Evolutionary conservation across 2,329 filamentous ascomycete species (phyloP).

Genomic region (Elsinoe arachidis): DNA sequence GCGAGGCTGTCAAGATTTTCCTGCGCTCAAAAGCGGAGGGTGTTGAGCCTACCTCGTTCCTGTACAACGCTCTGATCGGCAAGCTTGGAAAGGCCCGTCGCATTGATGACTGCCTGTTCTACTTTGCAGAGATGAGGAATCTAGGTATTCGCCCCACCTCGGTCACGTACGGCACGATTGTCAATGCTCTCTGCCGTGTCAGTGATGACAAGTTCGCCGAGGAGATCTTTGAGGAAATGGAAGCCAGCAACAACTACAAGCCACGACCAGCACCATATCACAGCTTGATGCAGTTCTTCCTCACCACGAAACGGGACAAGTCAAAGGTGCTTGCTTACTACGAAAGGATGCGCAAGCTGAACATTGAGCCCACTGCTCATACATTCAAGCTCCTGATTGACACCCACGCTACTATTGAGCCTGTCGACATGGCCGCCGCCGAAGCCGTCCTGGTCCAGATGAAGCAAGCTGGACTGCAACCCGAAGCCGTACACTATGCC

Average conservation of each 20-base stretch:
- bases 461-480: constrained; percentile 60
- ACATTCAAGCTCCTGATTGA: constrained; percentile 97
- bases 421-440: constrained; percentile 78
- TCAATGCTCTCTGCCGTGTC: constrained; percentile 93
- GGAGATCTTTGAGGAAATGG: constrained; percentile 98
- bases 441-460: constrained; percentile 76
- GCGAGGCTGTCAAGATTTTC: constrained; percentile 96
- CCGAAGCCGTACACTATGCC: constrained; percentile 91
- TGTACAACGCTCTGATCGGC: constrained; percentile 96
- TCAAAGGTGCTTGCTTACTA: constrained; percentile 90
- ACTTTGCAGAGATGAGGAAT: constrained; percentile 94
- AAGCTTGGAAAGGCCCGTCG: constrained; percentile 96
- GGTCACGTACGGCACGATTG: constrained; percentile 95
- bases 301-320: constrained; percentile 94
- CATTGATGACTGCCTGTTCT: constrained; percentile 95
- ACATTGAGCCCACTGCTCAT: constrained; percentile 85
- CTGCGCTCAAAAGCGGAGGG: constrained; percentile 86
- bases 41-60: constrained; percentile 89
- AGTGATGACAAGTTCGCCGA: constrained; percentile 97
- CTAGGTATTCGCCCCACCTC: constrained; percentile 91
- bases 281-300: constrained; percentile 98
- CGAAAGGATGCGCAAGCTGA: constrained; percentile 80
- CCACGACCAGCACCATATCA: constrained; percentile 95
- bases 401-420: constrained; percentile 87
- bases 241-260: constrained; percentile 97